phyloP scores from a whole-genome alignment of 2,329 filamentous ascomycete species.

The Akanthomyces muscarius region DNA sequence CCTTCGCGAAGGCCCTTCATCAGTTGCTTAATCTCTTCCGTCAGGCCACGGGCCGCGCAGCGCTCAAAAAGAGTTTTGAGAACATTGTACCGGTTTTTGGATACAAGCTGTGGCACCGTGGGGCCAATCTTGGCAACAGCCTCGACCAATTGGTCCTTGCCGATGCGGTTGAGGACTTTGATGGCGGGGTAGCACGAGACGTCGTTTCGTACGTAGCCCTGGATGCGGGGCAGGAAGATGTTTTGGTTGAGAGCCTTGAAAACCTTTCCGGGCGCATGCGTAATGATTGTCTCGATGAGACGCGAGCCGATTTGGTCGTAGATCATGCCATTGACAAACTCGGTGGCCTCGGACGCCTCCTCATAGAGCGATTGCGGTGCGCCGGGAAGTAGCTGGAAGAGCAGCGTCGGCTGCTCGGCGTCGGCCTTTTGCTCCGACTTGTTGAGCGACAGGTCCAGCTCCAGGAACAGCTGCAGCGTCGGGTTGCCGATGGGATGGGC shows the following conservation, averaged over 20 bases:
- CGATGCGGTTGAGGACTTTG: constrained; percentile 74
- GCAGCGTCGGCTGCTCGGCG: constrained; percentile 50
- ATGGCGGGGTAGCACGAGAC: constrained; percentile 86
- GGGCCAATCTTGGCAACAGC: constrained; percentile 69
- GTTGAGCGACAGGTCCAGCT: constrained; percentile 75
- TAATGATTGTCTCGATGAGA: constrained; percentile 80
- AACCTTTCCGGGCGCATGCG: constrained; percentile 74
- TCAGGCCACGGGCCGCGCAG: constrained; percentile 64
- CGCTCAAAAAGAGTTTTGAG: constrained; percentile 80
- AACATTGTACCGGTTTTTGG: constrained; percentile 72
- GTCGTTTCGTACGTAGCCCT: constrained; percentile 80
- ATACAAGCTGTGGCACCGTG: constrained; percentile 67
- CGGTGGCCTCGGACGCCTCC: constrained; percentile 64
- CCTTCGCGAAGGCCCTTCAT: constrained; percentile 46
- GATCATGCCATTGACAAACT: constrained; percentile 79
- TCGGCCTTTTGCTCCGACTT: constrained; percentile 48
- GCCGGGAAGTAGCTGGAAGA: constrained; percentile 75
- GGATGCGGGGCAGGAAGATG: constrained; percentile 75
- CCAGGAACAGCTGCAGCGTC: constrained; percentile 83
- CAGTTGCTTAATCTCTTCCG: constrained; percentile 46
- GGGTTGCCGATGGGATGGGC: constrained; percentile 90
- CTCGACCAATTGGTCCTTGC: constrained; percentile 77
- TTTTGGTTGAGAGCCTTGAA: constrained; percentile 85
- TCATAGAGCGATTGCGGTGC: constrained; percentile 67
- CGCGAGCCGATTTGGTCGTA: constrained; percentile 90